Conservation (phyloP, 352 stramenopile species). For the Globisporangium emineosum region DNA sequence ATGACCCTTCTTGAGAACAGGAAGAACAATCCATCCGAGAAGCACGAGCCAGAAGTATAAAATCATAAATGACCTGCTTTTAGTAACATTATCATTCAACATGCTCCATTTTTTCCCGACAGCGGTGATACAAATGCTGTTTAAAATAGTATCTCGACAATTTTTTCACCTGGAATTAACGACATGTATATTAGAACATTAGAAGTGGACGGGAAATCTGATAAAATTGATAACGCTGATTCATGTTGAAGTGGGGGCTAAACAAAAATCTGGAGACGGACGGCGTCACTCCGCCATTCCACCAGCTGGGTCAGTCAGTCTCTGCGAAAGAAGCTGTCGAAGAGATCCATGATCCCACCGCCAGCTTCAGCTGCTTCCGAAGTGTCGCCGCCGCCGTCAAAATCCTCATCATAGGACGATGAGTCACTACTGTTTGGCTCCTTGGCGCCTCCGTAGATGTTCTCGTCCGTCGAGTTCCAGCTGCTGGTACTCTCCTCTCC, state of each 20-base stretch:
- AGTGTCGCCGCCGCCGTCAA: conserved; percentile 19
- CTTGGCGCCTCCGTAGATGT: conserved; percentile 45
- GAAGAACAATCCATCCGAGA: not conserved
- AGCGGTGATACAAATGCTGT: too few relatives aligned
- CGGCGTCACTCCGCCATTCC: not conserved
- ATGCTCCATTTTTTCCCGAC: too few relatives aligned
- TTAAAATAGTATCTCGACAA: too few relatives aligned
- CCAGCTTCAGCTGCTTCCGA: conserved; percentile 18
- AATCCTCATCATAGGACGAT: conserved; percentile 20
- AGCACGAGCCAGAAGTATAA: too few relatives aligned
- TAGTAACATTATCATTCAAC: too few relatives aligned
- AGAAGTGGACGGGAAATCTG: not conserved
- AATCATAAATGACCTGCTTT: not conserved
- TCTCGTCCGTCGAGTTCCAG: conserved; percentile 41
- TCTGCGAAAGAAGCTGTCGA: conserved; percentile 54
- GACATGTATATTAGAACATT: too few relatives aligned
- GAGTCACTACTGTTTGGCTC: conserved; percentile 11
- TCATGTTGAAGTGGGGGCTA: conserved; percentile 5
- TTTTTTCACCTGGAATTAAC: too few relatives aligned
- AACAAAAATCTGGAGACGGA: not conserved
- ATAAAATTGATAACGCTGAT: not conserved
- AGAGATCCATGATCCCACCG: conserved; percentile 54
- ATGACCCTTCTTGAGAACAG: not conserved
- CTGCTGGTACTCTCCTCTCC: conserved; percentile 1
- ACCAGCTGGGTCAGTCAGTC: conserved; percentile 17